These are phyloP conservation scores for Nannizzia gypsea DNA, from an alignment of 2,329 filamentous ascomycete species.

Conservation along the genomic window DNA sequence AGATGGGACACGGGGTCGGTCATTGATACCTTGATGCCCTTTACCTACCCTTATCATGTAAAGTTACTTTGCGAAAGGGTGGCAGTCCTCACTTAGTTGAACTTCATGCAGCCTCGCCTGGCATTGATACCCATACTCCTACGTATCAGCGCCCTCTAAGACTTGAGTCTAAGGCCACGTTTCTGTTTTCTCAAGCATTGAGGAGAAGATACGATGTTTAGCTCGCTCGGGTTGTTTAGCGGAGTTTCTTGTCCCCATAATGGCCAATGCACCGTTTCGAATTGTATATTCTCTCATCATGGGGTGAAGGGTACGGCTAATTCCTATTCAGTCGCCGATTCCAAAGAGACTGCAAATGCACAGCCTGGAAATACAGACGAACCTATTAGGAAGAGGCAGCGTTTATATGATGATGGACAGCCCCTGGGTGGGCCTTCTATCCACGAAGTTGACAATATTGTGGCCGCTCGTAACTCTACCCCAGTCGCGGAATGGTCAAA, in stretches of 20 bases:
- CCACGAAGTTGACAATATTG: background rate
- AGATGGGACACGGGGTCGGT: background rate
- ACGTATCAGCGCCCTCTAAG: background rate
- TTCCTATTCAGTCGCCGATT: background rate
- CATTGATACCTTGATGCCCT: background rate
- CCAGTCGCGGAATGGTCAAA: background rate
- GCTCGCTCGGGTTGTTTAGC: slow-evolving; percentile 44
- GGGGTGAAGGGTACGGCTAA: slow-evolving; percentile 16
- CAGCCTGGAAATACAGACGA: slow-evolving; percentile 8
- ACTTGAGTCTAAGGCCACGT: background rate
- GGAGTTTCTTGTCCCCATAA: slow-evolving; percentile 42
- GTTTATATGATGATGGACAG: slow-evolving; percentile 4
- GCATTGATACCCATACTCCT: background rate
- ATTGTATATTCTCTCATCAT: slow-evolving; percentile 48
- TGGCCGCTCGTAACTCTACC: background rate
- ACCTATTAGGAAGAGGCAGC: slow-evolving; percentile 24
- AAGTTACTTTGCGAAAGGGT: background rate
- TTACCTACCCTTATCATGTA: background rate
- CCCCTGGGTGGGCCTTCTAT: background rate
- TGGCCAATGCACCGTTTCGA: slow-evolving; percentile 39
- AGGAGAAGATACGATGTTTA: slow-evolving; percentile 37
- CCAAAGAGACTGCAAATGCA: background rate
- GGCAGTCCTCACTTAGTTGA: background rate
- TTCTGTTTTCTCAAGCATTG: too few species aligned
- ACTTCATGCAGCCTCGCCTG: background rate